Percentiles rank a stretch among this genome's conserved stretches.
These are phyloP conservation scores for Diaporthe ampelina DNA, from an alignment of 2,329 filamentous ascomycete genomes.

Conservation along the genomic window DNA sequence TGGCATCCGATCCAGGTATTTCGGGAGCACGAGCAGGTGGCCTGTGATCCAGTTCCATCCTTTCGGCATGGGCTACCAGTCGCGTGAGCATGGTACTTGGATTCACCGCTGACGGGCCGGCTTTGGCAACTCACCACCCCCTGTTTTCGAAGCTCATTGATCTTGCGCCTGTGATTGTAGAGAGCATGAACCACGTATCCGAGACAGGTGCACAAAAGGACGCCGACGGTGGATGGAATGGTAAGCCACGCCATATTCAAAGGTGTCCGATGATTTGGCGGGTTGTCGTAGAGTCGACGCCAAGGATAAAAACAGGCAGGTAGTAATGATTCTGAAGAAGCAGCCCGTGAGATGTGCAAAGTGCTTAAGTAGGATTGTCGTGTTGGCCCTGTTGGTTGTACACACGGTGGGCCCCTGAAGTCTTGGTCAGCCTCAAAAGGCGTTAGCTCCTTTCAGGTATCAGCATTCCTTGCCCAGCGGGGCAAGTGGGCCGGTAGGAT, in stretches of 20 bases:
- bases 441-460: too few species aligned
- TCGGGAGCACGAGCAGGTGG: constrained; percentile 23
- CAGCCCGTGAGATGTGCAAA: too few species aligned
- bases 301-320: too few species aligned
- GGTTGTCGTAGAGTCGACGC: too few species aligned
- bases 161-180: constrained; percentile 16
- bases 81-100: neutral
- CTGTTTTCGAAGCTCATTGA: constrained; percentile 25
- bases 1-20: constrained; percentile 8
- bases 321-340: too few species aligned
- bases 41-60: constrained; percentile 27
- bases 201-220: constrained; percentile 2
- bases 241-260: neutral
- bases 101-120: neutral
- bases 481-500: too few species aligned
- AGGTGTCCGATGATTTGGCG: too few species aligned
- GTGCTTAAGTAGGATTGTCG: too few species aligned
- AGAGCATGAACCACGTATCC: neutral
- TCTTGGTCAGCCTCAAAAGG: too few species aligned
- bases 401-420: too few species aligned
- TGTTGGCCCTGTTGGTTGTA: too few species aligned
- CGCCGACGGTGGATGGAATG: neutral
- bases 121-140: constrained; percentile 7
- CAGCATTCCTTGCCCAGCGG: too few species aligned
- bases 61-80: constrained; percentile 10